A percentile compares a stretch with the other conserved stretches of the same genome.
These are phyloP conservation scores for Penicillium occitanis DNA, from an alignment of 2,329 filamentous ascomycete species.

Conservation along the genomic window DNA sequence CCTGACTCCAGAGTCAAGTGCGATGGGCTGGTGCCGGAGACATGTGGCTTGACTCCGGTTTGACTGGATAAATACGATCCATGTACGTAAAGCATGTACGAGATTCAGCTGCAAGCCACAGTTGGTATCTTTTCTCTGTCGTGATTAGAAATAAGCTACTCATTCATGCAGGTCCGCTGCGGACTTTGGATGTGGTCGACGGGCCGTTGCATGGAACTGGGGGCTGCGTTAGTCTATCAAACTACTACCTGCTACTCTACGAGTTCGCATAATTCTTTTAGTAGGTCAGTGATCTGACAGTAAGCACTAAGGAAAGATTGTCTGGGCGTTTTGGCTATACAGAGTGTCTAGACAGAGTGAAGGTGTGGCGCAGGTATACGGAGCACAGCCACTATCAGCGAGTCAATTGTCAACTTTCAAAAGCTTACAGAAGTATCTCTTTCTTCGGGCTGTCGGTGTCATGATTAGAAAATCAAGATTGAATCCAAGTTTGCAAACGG, in stretches of 20 bases:
- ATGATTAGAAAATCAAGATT: background rate
- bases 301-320: background rate
- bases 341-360: background rate
- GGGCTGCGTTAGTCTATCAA: background rate
- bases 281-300: background rate
- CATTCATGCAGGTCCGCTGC: conserved; percentile 8
- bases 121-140: background rate
- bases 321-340: background rate
- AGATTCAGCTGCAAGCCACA: conserved; percentile 4
- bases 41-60: background rate
- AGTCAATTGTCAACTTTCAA: background rate
- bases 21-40: background rate
- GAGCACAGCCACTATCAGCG: background rate
- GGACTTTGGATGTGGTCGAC: background rate
- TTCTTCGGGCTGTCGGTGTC: background rate
- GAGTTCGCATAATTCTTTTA: background rate
- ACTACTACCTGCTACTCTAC: background rate
- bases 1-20: too few relatives aligned
- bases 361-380: conserved; percentile 3
- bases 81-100: too few relatives aligned
- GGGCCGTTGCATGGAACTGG: conserved; percentile 7
- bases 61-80: background rate
- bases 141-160: background rate
- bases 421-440: background rate
- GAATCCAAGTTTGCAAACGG: background rate